Percentiles rank a stretch among this genome's conserved stretches.
phyloP scores from a whole-genome alignment of 441 rosid species.

The Capsella rubella region DNA sequence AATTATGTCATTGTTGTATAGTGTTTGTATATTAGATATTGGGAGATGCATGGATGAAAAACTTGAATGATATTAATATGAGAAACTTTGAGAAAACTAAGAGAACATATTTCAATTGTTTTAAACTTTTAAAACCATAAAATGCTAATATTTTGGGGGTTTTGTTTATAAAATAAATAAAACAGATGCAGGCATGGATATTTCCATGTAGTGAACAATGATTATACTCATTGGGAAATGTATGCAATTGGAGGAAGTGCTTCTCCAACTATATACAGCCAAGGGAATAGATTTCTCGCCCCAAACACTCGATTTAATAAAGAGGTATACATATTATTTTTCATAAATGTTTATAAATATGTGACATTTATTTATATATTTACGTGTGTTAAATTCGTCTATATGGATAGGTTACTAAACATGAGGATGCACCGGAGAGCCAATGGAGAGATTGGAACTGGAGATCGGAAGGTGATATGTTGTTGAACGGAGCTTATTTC shows the following conservation, averaged over 20 bases:
- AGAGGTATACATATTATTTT: conserved; percentile 49
- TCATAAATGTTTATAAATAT: neutral
- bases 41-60: conserved; percentile 2
- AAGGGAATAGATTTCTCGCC: conserved; percentile 69
- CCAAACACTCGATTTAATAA: conserved; percentile 52
- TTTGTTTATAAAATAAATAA: conserved; percentile 9
- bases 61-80: too few species aligned
- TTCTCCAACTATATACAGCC: conserved; percentile 67
- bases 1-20: neutral
- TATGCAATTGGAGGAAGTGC: conserved; percentile 79
- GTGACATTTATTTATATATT: neutral
- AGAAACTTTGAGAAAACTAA: neutral
- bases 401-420: conserved; percentile 61
- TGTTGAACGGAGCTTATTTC: conserved; percentile 70
- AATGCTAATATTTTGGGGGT: neutral
- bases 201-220: conserved; percentile 76
- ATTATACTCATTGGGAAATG: conserved; percentile 76
- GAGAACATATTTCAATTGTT: neutral
- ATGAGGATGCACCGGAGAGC: conserved; percentile 58
- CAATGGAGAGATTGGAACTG: conserved; percentile 65
- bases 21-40: neutral
- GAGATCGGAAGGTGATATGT: conserved; percentile 67
- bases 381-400: neutral
- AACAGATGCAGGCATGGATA: conserved; percentile 73
- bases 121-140: neutral